phyloP scores from a whole-genome alignment of 192 early-diverging fungal genomes.

The Coemansia sp. region DNA sequence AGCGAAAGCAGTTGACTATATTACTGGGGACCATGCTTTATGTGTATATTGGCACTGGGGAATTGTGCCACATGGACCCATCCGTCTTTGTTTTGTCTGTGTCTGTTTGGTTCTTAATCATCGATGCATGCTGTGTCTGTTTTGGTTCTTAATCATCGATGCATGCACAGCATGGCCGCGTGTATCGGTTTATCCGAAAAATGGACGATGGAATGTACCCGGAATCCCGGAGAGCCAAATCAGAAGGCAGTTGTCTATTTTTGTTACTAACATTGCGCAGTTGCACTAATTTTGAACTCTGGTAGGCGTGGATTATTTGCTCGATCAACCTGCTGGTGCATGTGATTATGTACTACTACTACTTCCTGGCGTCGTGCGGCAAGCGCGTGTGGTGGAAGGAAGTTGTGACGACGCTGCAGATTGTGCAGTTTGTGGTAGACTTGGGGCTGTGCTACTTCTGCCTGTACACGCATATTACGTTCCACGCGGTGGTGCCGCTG shows the following conservation, averaged over 20 bases:
- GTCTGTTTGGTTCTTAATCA: too few relatives aligned
- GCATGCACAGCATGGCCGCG: too few relatives aligned
- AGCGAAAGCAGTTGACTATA: not conserved
- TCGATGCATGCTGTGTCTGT: too few relatives aligned
- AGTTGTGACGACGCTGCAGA: slow-evolving; percentile 90
- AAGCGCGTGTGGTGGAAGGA: slow-evolving; percentile 92
- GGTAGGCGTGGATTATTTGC: slow-evolving; percentile 55
- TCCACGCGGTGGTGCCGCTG: slow-evolving; percentile 61
- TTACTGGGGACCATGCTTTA: slow-evolving; percentile 9
- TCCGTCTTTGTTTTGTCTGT: not conserved
- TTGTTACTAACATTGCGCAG: not conserved
- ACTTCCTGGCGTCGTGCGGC: slow-evolving; percentile 77
- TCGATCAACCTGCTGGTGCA: slow-evolving; percentile 85
- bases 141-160: too few relatives aligned
- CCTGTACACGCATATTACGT: slow-evolving; percentile 77
- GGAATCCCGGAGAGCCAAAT: not conserved
- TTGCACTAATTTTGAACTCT: not conserved
- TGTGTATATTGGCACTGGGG: too few relatives aligned
- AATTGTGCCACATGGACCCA: not conserved
- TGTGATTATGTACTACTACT: slow-evolving; percentile 93
- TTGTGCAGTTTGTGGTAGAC: slow-evolving; percentile 88
- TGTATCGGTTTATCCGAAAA: too few relatives aligned
- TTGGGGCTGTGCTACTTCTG: slow-evolving; percentile 81
- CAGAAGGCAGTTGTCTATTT: not conserved
- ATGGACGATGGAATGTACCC: too few relatives aligned